phyloP scores from a whole-genome alignment of 345 rosid species.

The Eucalyptus urophylla region DNA sequence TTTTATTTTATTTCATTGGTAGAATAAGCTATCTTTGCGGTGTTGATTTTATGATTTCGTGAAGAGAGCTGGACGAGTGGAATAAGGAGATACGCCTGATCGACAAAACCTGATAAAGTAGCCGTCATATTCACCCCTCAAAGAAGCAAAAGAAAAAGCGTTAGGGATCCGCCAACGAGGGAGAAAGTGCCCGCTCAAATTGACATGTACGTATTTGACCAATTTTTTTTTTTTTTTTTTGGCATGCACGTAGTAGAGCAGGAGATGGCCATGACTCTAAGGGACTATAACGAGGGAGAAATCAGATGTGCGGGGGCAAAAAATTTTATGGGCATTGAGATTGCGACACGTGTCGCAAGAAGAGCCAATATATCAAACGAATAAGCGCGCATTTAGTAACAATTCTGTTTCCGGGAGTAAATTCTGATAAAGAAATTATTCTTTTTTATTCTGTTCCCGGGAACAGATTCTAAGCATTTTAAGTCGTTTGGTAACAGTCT shows the following conservation, averaged over 20 bases:
- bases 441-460: no score
- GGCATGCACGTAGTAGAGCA: neutral
- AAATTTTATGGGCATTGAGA: no score
- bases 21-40: neutral
- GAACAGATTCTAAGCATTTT: no score
- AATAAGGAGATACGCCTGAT: neutral
- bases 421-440: no score
- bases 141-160: neutral
- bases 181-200: neutral
- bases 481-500: no score
- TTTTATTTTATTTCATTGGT: neutral
- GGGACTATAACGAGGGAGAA: no score
- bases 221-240: no score
- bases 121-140: neutral
- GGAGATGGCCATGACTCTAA: neutral
- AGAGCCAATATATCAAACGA: no score
- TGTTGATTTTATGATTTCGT: neutral
- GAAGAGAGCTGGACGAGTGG: neutral
- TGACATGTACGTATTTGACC: neutral
- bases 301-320: no score
- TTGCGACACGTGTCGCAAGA: no score
- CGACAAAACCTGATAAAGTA: neutral
- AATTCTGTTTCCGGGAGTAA: no score
- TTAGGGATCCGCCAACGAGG: neutral
- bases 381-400: no score